phyloP scores from a whole-genome alignment of 192 early-diverging fungal species.

The Cetraspora pellucida region DNA sequence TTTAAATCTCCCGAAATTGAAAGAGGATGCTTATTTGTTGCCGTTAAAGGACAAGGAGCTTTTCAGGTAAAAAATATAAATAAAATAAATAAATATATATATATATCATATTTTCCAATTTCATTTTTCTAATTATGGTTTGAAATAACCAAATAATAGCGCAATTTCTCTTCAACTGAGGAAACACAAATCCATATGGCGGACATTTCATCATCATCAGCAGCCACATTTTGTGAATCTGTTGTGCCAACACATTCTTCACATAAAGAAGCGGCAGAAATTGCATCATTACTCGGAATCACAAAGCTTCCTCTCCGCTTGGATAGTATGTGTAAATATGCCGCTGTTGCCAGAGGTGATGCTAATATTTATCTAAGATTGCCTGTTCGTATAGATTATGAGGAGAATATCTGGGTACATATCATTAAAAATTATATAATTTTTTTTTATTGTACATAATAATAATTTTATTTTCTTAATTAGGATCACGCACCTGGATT shows the following conservation, averaged over 20 bases:
- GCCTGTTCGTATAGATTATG: conserved; percentile 76
- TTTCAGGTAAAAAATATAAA: conserved; percentile 79
- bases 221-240: conserved; percentile 91
- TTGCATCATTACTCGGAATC: conserved; percentile 83
- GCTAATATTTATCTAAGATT: conserved; percentile 91
- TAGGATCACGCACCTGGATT: conserved; percentile 94
- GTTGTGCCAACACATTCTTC: conserved; percentile 90
- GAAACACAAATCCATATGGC: conserved; percentile 70
- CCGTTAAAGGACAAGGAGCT: conserved; percentile 85
- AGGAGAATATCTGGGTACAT: conserved; percentile 96
- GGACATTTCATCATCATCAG: conserved; percentile 50
- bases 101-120: background rate
- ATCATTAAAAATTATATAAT: background rate
- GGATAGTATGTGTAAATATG: conserved; percentile 99
- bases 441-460: background rate
- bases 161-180: conserved; percentile 53
- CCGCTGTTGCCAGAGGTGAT: conserved; percentile 86
- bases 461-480: background rate
- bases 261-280: conserved; percentile 77
- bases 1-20: conserved; percentile 60
- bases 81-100: background rate
- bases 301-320: conserved; percentile 79
- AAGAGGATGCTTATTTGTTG: conserved; percentile 83
- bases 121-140: background rate
- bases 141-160: conserved; percentile 40